Base-by-base conservation (phyloP, 257 asterid species). In the Ligustrum vulgare region DNA sequence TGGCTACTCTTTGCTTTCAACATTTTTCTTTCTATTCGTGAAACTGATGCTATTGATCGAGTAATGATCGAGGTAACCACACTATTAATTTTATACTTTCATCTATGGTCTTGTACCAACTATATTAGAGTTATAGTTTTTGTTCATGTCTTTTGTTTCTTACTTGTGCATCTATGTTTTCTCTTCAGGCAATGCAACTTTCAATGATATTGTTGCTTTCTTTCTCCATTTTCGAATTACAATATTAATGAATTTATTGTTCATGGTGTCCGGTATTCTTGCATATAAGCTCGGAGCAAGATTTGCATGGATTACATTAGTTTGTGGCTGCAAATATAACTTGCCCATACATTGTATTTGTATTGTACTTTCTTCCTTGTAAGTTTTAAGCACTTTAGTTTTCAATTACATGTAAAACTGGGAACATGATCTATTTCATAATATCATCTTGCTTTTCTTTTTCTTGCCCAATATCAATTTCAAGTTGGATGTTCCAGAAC, bases 221-320 rank as follows among this genome's bases (percentile, higher is more conserved):
- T 1, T n/a, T 74, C 71, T 60, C 80, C 22, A 32, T 34, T 75
- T 76, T 72, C 35, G 41, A 28, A 73, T 37, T 72, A 66, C 43
- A 56, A 20, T 32, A 72, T 81, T 72, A 77, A 81, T 71, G 69
- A 79, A 78, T 87, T 82, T 67, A 82, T 85, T 31, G 31, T 82
- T 80, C 85, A 88, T 94, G 99, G 99, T 94, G 73, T 85, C 98
- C 60, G 99, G 94, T 77, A 94, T 94, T 77, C 99, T 94, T 80
- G 99, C 98, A 75, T 94, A 94, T 87, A 91, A 89, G 79, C 92
- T 91, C 76, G 99, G 99, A 78, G 98, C 97, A 66, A 91, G 97
- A 69, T 92, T 94, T 89, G 99, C 98, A 60, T 94, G 93, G 93
- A 92, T 94, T 83, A 94, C 99, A 67, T 88, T 96, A 73, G 75